Evolutionary conservation across 2,329 filamentous ascomycete species (phyloP), one percentile per base, ranked within the genome.

Genomic region (Exophiala oligosperma): DNA sequence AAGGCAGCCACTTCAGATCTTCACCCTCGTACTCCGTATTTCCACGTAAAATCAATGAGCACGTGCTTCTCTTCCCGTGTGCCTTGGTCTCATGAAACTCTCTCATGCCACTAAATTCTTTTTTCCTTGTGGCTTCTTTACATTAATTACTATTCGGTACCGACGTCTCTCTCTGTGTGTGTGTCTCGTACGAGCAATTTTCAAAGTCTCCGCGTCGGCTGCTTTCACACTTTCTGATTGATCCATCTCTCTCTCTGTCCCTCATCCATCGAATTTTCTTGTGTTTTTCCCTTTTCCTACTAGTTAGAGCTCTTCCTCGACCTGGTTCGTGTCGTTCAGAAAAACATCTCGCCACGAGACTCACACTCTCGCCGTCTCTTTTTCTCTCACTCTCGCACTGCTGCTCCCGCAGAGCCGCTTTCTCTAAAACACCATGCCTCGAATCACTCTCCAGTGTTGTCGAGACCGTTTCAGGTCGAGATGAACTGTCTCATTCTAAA

Each of bases 401-500:
- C 57, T 48, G 17, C 49, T 52, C 14, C 37, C 28, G 54, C 60
- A 59, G 57, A 63, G 56, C 53, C 49, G 40, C 52, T 35, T 49
- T 35, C 52, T 35, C 52, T 17, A 17, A 50, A 32, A 56, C 26
- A 54, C 44, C 48, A 63, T 63, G 61, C 53, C 43, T 63, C 58
- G 49, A 44, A 54, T 56, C 49, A 53, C 32, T 44, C 37, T 59
- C 32, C 50, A 41, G 23, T 50, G 37, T 38, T 52, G 61, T 59
- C 53, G 29, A 44, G 52, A 59, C 52, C 53, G 61, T 54, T 56
- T 60, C 52, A 60, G 55, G 61, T 61, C 52, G 26, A 63, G 61
- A 61, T 63, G 59, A 53, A 23, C 53, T 57, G 52, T 53, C 57
- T 60, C 55, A 50, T 49, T 53, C 17, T 38, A 23, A 17, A 32